phyloP scores from a whole-genome alignment of 768 basidiomycete species.

The Tubosaeta sp. region DNA sequence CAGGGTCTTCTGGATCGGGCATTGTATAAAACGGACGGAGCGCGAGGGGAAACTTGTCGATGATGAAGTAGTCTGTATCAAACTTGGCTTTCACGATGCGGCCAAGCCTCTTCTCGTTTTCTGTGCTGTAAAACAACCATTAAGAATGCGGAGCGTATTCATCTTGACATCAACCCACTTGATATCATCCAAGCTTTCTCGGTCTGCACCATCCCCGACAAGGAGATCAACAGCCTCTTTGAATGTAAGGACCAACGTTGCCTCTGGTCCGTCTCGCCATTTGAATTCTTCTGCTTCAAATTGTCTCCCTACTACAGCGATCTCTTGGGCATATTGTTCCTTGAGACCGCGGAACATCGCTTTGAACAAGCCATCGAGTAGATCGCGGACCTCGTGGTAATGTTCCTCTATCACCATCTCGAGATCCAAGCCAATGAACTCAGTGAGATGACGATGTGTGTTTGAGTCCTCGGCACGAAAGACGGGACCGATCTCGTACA shows the following conservation, averaged over 20 bases:
- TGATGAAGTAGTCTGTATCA: slow-evolving; percentile 97
- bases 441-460: slow-evolving; percentile 97
- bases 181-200: slow-evolving; percentile 84
- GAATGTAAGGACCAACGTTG: slow-evolving; percentile 83
- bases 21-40: slow-evolving; percentile 99
- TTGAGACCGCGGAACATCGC: slow-evolving; percentile 82
- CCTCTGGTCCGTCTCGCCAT: slow-evolving; percentile 64
- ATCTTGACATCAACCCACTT: slow-evolving; percentile 45
- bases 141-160: neutral
- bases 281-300: slow-evolving; percentile 96
- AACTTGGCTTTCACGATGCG: slow-evolving; percentile 88
- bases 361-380: slow-evolving; percentile 83
- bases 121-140: slow-evolving; percentile 57
- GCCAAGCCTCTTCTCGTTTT: slow-evolving; percentile 93
- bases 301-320: slow-evolving; percentile 75
- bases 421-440: slow-evolving; percentile 97
- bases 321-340: slow-evolving; percentile 74
- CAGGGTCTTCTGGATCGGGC: slow-evolving; percentile 91
- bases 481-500: slow-evolving; percentile 95
- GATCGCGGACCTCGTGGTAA: slow-evolving; percentile 95
- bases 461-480: slow-evolving; percentile 98
- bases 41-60: slow-evolving; percentile 97
- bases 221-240: slow-evolving; percentile 84
- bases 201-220: slow-evolving; percentile 77
- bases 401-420: slow-evolving; percentile 99